These are phyloP conservation scores for Leccinellum rugosiceps DNA, from an alignment of 768 basidiomycete species.

Conservation along the genomic window DNA sequence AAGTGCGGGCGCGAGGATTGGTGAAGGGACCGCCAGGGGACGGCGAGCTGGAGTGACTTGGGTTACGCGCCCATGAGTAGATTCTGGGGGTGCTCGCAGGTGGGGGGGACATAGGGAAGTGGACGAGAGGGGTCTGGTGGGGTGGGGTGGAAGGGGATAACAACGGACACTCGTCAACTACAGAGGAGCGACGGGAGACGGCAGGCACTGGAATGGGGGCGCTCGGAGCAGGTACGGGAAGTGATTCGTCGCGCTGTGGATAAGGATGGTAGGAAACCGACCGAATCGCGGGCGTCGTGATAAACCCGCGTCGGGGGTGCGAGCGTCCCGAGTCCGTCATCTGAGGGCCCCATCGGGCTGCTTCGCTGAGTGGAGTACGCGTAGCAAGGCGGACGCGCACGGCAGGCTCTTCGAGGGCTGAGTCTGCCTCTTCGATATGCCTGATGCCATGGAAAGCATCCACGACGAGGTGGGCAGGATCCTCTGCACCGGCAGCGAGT, in stretches of 20 bases:
- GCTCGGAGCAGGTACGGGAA: conserved; percentile 22
- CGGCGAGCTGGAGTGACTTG: conserved; percentile 35
- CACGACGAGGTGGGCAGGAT: conserved; percentile 38
- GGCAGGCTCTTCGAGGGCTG: conserved; percentile 7
- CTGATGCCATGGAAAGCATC: conserved; percentile 32
- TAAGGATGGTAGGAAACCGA: neutral
- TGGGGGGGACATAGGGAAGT: conserved; percentile 47
- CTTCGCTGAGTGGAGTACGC: conserved; percentile 11
- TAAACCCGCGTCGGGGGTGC: conserved; percentile 4
- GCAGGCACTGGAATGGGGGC: conserved; percentile 31
- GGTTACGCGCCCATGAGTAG: conserved; percentile 49
- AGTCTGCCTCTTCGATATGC: conserved; percentile 20
- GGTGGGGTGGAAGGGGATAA: conserved; percentile 33
- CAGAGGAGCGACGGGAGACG: conserved; percentile 18
- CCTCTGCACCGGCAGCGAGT: conserved; percentile 43
- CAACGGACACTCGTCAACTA: conserved; percentile 18
- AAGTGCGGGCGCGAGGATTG: conserved; percentile 57
- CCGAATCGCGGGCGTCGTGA: neutral
- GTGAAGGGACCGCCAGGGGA: conserved; percentile 47
- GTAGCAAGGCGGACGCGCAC: conserved; percentile 24
- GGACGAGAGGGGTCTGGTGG: conserved; percentile 21
- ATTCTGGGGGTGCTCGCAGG: conserved; percentile 55
- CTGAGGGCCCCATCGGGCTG: conserved; percentile 2
- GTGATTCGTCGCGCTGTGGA: conserved; percentile 2
- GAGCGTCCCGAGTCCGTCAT: conserved; percentile 3